Conservation (phyloP, 2,329 filamentous ascomycete genomes). For the Cadophora malorum region DNA sequence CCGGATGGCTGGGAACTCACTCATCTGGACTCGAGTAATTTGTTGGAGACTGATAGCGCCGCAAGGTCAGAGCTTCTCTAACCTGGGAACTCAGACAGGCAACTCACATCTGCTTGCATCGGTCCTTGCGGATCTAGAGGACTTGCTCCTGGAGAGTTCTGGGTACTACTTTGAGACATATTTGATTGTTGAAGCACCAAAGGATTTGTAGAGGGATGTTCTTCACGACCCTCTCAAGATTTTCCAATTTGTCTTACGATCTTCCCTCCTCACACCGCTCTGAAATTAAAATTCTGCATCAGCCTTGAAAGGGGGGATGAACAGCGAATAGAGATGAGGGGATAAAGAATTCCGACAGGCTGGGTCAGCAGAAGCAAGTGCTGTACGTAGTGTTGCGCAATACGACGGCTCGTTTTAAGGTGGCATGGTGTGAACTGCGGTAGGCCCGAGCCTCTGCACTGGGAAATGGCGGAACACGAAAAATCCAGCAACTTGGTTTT, state of each 20-base stretch:
- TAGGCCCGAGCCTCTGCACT: conserved; percentile 28
- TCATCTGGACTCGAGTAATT: conserved; percentile 32
- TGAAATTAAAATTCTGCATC: conserved; percentile 5
- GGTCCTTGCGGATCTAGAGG: conserved; percentile 32
- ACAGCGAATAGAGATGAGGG: not conserved
- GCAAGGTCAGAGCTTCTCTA: conserved; percentile 23
- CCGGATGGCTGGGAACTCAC: conserved; percentile 34
- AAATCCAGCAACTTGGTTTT: conserved; percentile 31
- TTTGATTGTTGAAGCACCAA: not conserved
- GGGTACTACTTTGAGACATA: conserved; percentile 11
- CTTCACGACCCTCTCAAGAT: conserved; percentile 2
- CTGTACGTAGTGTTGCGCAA: conserved; percentile 16
- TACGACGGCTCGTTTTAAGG: conserved; percentile 19
- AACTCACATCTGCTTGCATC: conserved; percentile 38
- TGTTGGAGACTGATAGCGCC: conserved; percentile 25
- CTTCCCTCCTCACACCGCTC: conserved; percentile 18
- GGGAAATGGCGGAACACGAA: conserved; percentile 26
- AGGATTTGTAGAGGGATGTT: not conserved
- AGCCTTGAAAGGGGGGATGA: not conserved
- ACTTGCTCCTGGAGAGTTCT: not conserved
- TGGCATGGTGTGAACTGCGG: conserved; percentile 9
- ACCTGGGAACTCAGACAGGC: not conserved
- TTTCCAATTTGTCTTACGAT: conserved; percentile 9
- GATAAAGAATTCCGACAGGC: conserved; percentile 9
- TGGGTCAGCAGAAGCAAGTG: conserved; percentile 20